phyloP scores from a whole-genome alignment of 495 filamentous ascomycete species.

The Aspergillus sparsus region DNA sequence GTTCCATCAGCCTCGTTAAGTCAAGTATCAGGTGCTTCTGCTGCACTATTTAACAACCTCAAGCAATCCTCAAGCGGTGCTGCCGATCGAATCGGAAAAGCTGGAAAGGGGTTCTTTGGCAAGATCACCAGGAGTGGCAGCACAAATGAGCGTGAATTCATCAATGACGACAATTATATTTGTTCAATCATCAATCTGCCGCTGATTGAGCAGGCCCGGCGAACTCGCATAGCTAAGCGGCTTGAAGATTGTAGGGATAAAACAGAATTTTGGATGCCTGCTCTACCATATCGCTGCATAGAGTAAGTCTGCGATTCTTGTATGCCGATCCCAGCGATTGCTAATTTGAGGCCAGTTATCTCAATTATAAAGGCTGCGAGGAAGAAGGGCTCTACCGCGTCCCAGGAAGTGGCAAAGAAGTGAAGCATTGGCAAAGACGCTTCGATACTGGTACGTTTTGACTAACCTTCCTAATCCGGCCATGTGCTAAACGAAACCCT shows the following conservation, averaged over 20 bases:
- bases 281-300: conserved; percentile 86
- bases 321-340: background rate
- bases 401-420: conserved; percentile 77
- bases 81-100: conserved; percentile 67
- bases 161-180: conserved; percentile 75
- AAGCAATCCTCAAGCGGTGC: conserved; percentile 72
- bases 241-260: conserved; percentile 84
- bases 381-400: conserved; percentile 89
- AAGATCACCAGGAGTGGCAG: conserved; percentile 73
- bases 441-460: conserved; percentile 71
- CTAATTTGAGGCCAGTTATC: conserved; percentile 55
- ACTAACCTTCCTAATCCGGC: background rate
- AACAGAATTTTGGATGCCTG: conserved; percentile 97
- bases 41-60: conserved; percentile 68
- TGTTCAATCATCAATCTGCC: conserved; percentile 77
- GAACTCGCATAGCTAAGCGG: conserved; percentile 81
- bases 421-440: conserved; percentile 83
- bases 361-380: conserved; percentile 87
- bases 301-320: conserved; percentile 54
- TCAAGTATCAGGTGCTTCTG: conserved; percentile 61
- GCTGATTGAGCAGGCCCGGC: conserved; percentile 79
- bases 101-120: conserved; percentile 76
- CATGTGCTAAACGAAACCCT: conserved; percentile 13
- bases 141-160: conserved; percentile 64
- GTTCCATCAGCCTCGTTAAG: conserved; percentile 60